A percentile compares a stretch with the other conserved stretches of the same genome.
Evolutionary conservation across 2,329 filamentous ascomycete genomes (phyloP).

Genomic region (Fusarium graminum): DNA sequence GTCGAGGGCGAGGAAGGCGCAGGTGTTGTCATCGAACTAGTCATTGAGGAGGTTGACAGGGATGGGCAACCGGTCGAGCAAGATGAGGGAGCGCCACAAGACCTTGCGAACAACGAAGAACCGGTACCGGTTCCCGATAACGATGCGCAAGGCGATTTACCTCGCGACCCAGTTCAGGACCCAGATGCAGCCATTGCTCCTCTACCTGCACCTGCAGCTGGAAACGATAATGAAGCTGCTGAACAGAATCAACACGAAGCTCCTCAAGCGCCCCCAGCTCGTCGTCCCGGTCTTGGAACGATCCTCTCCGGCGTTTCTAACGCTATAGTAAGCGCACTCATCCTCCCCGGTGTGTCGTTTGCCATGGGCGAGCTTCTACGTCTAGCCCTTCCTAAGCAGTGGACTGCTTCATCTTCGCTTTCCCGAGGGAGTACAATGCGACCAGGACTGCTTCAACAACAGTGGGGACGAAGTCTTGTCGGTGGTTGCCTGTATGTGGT

Average conservation of each 20-base stretch:
- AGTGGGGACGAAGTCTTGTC: constrained; percentile 89
- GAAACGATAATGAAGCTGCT: constrained; percentile 10
- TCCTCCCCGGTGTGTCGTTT: constrained; percentile 86
- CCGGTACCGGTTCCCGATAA: constrained; percentile 7
- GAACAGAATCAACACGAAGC: constrained; percentile 50
- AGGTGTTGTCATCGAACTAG: constrained; percentile 53
- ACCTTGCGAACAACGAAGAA: constrained; percentile 14
- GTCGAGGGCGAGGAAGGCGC: constrained; percentile 44
- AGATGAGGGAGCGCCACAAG: constrained; percentile 24
- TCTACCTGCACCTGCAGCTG: constrained; percentile 11
- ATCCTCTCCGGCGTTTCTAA: constrained; percentile 61
- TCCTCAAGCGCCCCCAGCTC: constrained; percentile 54
- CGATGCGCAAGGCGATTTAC: constrained; percentile 6
- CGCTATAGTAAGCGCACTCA: constrained; percentile 68
- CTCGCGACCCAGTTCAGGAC: constrained; percentile 4
- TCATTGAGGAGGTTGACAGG: constrained; percentile 55
- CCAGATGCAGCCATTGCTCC: constrained; percentile 1
- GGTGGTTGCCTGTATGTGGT: constrained; percentile 92
- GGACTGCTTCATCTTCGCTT: constrained; percentile 64
- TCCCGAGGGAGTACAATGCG: constrained; percentile 52
- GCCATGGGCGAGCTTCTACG: constrained; percentile 82
- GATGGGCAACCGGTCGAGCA: constrained; percentile 44
- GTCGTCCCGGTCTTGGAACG: constrained; percentile 52
- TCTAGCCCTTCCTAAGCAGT: constrained; percentile 73
- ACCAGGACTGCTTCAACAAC: constrained; percentile 80